Percentiles rank a stretch among this genome's conserved stretches.
These are phyloP conservation scores for Xerocomellus chrysenteron DNA, from an alignment of 768 basidiomycete genomes.

Conservation along the genomic window DNA sequence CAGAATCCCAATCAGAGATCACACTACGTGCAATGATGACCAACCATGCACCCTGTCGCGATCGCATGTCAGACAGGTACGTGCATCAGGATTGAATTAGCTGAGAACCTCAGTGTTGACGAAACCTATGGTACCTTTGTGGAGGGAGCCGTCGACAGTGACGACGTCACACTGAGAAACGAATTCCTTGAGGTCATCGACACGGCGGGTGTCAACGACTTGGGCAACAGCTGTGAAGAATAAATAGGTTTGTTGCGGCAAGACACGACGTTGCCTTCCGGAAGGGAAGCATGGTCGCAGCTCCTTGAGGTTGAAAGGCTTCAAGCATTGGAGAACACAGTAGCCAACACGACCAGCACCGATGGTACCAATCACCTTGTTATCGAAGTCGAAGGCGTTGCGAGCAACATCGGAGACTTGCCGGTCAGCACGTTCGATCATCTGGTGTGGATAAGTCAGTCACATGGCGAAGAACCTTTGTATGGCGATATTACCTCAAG, in stretches of 20 bases:
- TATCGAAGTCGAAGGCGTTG: slow-evolving; percentile 83
- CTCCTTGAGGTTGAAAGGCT: slow-evolving; percentile 88
- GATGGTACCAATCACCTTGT: slow-evolving; percentile 88
- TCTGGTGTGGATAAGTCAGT: slow-evolving; percentile 36
- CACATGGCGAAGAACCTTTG: not conserved
- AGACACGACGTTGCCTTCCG: slow-evolving; percentile 40
- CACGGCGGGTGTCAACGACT: slow-evolving; percentile 65
- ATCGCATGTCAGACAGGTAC: not conserved
- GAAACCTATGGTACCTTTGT: slow-evolving; percentile 77
- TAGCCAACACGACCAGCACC: slow-evolving; percentile 81
- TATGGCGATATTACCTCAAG: slow-evolving; percentile 55
- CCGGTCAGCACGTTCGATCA: slow-evolving; percentile 84
- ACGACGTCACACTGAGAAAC: slow-evolving; percentile 69
- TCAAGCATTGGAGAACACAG: slow-evolving; percentile 55
- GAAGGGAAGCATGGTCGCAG: slow-evolving; percentile 77
- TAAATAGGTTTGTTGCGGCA: not conserved
- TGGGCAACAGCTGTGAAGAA: slow-evolving; percentile 53
- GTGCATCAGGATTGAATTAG: slow-evolving; percentile 62
- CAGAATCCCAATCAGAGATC: slow-evolving; percentile 80
- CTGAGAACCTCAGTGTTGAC: slow-evolving; percentile 77
- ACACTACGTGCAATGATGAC: slow-evolving; percentile 89
- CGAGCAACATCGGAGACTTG: slow-evolving; percentile 78
- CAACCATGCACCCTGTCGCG: slow-evolving; percentile 62
- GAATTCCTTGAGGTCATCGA: slow-evolving; percentile 69
- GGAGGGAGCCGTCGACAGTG: slow-evolving; percentile 81